Conservation (phyloP, 2,329 filamentous ascomycete species). For the Diaporthe longicolla region DNA sequence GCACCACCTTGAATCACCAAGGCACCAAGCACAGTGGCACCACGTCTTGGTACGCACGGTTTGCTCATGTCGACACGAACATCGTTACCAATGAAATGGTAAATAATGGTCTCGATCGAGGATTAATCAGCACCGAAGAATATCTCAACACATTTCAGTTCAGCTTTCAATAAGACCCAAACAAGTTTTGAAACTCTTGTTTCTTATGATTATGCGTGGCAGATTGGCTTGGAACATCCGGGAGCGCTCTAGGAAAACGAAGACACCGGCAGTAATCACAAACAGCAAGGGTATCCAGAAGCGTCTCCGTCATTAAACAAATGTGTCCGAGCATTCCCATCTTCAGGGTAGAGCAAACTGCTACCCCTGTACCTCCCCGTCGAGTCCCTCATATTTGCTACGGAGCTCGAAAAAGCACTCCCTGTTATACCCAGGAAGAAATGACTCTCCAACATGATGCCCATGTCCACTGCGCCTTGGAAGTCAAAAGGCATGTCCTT, state of each 20-base stretch:
- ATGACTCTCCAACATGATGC: constrained; percentile 48
- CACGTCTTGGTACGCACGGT: constrained; percentile 14
- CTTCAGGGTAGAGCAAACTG: constrained; percentile 45
- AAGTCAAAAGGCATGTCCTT: constrained; percentile 49
- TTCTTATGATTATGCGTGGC: too few relatives aligned
- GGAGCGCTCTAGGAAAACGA: too few relatives aligned
- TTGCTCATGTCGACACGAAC: not conserved
- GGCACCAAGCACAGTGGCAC: not conserved
- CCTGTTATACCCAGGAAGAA: constrained; percentile 51
- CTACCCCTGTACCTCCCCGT: constrained; percentile 51
- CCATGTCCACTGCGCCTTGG: constrained; percentile 50
- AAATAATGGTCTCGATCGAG: not conserved
- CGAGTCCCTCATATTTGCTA: constrained; percentile 48
- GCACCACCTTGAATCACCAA: not conserved
- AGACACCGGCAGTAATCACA: constrained; percentile 39
- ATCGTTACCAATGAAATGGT: too few relatives aligned
- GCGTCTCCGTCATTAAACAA: constrained; percentile 50
- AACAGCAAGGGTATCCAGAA: constrained; percentile 49
- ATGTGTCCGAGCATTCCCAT: constrained; percentile 49
- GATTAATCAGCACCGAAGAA: too few relatives aligned
- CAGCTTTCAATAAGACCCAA: too few relatives aligned
- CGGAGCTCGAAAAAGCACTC: constrained; percentile 48
- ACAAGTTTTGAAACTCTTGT: too few relatives aligned
- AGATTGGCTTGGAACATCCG: not conserved
- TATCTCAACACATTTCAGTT: fast-evolving